phyloP scores from a whole-genome alignment of 108 stramenopile species.

The Nitzschia putrida region DNA sequence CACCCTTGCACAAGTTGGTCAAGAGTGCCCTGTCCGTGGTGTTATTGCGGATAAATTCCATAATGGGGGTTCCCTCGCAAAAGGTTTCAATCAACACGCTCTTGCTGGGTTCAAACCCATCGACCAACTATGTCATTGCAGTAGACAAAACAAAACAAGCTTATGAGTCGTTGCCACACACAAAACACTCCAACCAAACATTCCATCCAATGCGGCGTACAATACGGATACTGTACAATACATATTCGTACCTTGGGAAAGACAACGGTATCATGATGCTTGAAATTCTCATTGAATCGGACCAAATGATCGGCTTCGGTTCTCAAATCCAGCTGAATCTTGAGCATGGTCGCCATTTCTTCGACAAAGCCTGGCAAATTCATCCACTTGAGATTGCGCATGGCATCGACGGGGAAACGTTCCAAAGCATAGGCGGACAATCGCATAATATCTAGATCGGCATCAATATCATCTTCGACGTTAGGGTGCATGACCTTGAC shows the following conservation, averaged over 20 bases:
- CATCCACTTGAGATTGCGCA: conserved; percentile 44
- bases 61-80: conserved; percentile 45
- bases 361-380: conserved; percentile 53
- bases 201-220: too few species aligned
- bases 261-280: conserved; percentile 21
- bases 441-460: conserved; percentile 67
- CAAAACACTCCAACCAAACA: too few species aligned
- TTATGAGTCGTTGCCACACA: neutral
- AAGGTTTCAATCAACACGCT: conserved; percentile 55
- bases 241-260: conserved; percentile 42
- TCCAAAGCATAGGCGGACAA: conserved; percentile 29
- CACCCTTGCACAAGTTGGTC: conserved; percentile 42
- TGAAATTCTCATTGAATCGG: conserved; percentile 52
- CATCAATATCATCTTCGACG: conserved; percentile 49
- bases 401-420: conserved; percentile 21
- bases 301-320: conserved; percentile 49
- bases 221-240: neutral
- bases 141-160: neutral
- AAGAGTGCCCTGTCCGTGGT: conserved; percentile 30
- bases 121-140: conserved; percentile 21
- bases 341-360: conserved; percentile 47
- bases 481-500: conserved; percentile 69
- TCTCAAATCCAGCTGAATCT: conserved; percentile 52
- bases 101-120: conserved; percentile 31
- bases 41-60: conserved; percentile 45